phyloP scores from a whole-genome alignment of 257 asterid species.

The Plantago elongata region DNA sequence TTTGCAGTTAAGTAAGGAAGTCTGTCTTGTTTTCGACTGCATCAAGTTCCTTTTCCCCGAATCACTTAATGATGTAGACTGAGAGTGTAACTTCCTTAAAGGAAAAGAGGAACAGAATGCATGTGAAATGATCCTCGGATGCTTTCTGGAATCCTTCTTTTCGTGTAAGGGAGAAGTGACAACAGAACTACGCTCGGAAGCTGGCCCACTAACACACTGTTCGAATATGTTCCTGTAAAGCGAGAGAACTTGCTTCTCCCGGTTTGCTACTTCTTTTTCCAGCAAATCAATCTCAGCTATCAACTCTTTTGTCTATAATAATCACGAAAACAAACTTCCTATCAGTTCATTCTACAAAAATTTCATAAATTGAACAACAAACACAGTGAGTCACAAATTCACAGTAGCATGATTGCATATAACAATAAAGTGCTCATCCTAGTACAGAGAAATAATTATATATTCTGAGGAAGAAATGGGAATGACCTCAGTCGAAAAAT shows the following conservation, averaged over 20 bases:
- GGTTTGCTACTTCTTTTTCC: slow-evolving; percentile 58
- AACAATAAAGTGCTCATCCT: neutral
- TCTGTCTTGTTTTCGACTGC: slow-evolving; percentile 40
- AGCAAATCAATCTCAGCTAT: slow-evolving; percentile 52
- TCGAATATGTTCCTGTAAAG: slow-evolving; percentile 55
- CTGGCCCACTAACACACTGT: slow-evolving; percentile 39
- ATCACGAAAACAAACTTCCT: neutral
- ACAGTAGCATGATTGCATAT: neutral
- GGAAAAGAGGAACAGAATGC: slow-evolving; percentile 62
- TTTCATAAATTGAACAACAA: neutral
- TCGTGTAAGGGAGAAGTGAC: slow-evolving; percentile 49
- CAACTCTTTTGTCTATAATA: slow-evolving; percentile 50
- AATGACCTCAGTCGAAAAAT: slow-evolving; percentile 47
- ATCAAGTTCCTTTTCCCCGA: slow-evolving; percentile 34
- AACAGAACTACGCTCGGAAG: slow-evolving; percentile 53
- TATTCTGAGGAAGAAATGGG: neutral
- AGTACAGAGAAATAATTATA: neutral
- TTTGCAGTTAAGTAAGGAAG: slow-evolving; percentile 41
- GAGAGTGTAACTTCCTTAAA: slow-evolving; percentile 43
- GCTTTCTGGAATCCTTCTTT: slow-evolving; percentile 47
- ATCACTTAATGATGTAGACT: slow-evolving; percentile 34
- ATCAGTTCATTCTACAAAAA: neutral
- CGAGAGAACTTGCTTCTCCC: slow-evolving; percentile 54
- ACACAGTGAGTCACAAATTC: neutral
- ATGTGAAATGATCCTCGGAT: slow-evolving; percentile 59